Conservation (phyloP, 1,284 basidiomycete genomes). For the Salmacisia buchloeana region DNA sequence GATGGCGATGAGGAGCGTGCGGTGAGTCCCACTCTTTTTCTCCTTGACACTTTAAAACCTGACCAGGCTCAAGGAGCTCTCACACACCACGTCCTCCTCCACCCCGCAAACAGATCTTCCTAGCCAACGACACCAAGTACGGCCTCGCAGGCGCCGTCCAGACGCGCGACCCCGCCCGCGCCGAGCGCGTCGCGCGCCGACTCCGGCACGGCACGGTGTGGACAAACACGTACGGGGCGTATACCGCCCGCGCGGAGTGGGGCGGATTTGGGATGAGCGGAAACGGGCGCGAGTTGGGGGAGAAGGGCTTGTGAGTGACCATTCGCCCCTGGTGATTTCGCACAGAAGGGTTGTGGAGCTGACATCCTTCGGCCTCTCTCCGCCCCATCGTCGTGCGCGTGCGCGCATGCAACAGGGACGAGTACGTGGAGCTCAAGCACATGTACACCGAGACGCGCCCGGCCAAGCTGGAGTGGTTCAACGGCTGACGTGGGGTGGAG, state of each 20-base stretch:
- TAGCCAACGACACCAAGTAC: slow-evolving; percentile 50
- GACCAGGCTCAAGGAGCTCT: background rate
- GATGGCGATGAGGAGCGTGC: slow-evolving; percentile 46
- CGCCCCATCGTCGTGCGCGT: slow-evolving; percentile 1
- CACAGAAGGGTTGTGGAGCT: background rate
- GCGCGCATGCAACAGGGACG: no score
- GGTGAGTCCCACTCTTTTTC: slow-evolving; percentile 9
- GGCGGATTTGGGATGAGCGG: slow-evolving; percentile 48
- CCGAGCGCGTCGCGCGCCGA: slow-evolving; percentile 37
- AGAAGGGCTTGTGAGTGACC: slow-evolving; percentile 31
- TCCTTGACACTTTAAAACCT: background rate
- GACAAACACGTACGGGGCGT: slow-evolving; percentile 46
- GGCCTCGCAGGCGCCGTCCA: slow-evolving; percentile 48
- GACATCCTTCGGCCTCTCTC: background rate
- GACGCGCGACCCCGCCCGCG: slow-evolving; percentile 29
- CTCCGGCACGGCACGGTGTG: slow-evolving; percentile 48
- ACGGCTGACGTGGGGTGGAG: no score
- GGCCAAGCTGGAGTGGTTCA: slow-evolving; percentile 41
- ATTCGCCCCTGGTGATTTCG: background rate
- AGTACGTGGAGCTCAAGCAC: slow-evolving; percentile 48
- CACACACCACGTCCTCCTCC: no score
- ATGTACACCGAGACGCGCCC: slow-evolving; percentile 44
- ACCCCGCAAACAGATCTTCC: slow-evolving; percentile 18
- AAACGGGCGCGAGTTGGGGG: slow-evolving; percentile 47
- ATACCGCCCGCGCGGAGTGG: slow-evolving; percentile 48